phyloP scores from a whole-genome alignment of 768 basidiomycete species.

The Lepiota subincarnata region DNA sequence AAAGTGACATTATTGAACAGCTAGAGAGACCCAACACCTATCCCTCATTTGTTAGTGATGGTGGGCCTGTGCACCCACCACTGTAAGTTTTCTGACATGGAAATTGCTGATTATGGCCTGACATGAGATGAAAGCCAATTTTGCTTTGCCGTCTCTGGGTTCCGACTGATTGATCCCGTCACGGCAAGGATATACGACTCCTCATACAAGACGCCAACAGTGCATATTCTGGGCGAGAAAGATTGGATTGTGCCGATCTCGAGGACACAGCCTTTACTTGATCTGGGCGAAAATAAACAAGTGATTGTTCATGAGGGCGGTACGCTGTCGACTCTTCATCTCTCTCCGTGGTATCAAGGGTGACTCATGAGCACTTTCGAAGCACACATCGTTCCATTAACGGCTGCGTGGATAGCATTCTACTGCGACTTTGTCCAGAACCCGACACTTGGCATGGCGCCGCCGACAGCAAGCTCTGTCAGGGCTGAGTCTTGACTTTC shows the following conservation, averaged over 20 bases:
- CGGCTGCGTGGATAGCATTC: conserved; percentile 72
- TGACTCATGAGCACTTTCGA: conserved; percentile 5
- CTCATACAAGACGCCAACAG: conserved; percentile 62
- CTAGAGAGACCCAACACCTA: conserved; percentile 40
- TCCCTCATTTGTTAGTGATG: conserved; percentile 59
- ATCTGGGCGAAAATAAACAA: conserved; percentile 50
- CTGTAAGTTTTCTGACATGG: conserved; percentile 42
- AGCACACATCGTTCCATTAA: conserved; percentile 86
- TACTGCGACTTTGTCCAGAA: conserved; percentile 60
- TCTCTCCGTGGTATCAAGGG: not conserved
- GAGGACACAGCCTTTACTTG: conserved; percentile 54
- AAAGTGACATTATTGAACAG: conserved; percentile 19
- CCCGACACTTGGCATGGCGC: conserved; percentile 27
- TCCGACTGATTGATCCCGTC: conserved; percentile 48
- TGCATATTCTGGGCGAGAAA: conserved; percentile 74
- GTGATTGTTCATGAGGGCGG: conserved; percentile 81
- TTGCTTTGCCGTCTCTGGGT: conserved; percentile 74
- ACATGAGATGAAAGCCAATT: conserved; percentile 45
- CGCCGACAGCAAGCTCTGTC: not conserved
- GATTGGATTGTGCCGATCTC: conserved; percentile 75
- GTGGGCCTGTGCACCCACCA: conserved; percentile 67
- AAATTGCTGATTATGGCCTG: not conserved
- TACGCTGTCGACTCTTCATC: conserved; percentile 27
- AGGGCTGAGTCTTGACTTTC: not conserved
- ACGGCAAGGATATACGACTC: conserved; percentile 45